phyloP scores from a whole-genome alignment of 176 grass and related monocot species.

The Coix lacrymajobi region DNA sequence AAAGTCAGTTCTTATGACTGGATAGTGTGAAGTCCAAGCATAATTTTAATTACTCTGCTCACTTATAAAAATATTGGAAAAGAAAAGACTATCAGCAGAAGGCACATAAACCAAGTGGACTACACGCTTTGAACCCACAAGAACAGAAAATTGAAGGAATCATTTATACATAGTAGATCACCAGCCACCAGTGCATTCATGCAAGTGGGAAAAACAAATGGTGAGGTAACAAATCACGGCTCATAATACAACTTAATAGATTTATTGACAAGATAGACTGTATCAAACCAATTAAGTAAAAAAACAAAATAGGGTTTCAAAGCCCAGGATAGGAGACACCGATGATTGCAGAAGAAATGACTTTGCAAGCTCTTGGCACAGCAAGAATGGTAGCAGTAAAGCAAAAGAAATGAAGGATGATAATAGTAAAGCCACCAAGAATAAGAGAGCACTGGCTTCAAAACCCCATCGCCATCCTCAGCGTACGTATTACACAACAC shows the following conservation, averaged over 20 bases:
- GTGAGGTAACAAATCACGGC: background rate
- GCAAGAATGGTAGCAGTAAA: constrained; percentile 1
- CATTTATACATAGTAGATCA: background rate
- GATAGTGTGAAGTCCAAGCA: background rate
- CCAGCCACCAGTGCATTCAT: background rate
- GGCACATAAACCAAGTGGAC: background rate
- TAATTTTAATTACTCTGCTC: background rate
- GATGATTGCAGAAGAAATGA: constrained; percentile 9
- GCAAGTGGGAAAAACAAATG: background rate
- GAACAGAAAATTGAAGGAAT: background rate
- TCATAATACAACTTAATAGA: background rate
- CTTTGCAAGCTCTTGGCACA: constrained; percentile 11
- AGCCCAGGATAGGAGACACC: background rate
- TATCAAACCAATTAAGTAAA: background rate
- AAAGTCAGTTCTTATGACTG: background rate
- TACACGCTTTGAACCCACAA: background rate
- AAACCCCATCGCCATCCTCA: constrained; percentile 3
- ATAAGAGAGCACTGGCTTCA: background rate
- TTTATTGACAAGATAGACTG: background rate
- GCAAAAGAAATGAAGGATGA: background rate
- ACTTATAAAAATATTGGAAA: background rate
- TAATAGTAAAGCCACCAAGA: background rate
- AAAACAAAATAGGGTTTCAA: background rate
- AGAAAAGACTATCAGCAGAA: background rate
- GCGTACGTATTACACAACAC: background rate